Evolutionary conservation across 768 basidiomycete genomes (phyloP).

Genomic region (Ephemerocybe angulata): DNA sequence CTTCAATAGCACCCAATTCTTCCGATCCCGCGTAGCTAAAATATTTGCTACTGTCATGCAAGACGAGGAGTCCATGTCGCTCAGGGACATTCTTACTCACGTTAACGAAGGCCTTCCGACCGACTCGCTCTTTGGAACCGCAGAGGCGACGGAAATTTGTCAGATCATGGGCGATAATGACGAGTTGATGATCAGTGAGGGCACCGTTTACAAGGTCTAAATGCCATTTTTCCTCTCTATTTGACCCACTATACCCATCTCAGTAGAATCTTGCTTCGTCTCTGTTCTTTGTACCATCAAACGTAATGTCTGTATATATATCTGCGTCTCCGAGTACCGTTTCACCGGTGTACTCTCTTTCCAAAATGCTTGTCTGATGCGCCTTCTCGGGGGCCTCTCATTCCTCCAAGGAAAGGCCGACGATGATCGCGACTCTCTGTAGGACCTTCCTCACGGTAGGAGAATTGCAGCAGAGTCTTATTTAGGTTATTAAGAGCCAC

Average conservation of each 20-base stretch:
- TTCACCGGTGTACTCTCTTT: not conserved
- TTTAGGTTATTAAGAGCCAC: no score
- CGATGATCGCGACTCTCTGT: no score
- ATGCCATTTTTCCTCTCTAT: not conserved
- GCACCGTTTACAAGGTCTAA: conserved; percentile 81
- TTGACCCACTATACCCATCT: not conserved
- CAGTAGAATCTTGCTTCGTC: not conserved
- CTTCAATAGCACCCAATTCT: conserved; percentile 61
- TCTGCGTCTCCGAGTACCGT: not conserved
- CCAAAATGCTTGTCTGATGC: not conserved
- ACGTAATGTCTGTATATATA: not conserved
- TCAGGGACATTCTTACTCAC: conserved; percentile 63
- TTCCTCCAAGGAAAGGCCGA: no score
- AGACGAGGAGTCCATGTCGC: conserved; percentile 73
- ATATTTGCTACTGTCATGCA: conserved; percentile 65
- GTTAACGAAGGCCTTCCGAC: conserved; percentile 76
- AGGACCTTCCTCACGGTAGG: no score
- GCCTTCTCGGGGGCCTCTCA: not conserved
- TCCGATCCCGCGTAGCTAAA: conserved; percentile 73
- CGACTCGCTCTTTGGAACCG: conserved; percentile 69
- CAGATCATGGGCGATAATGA: conserved; percentile 73
- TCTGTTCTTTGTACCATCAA: not conserved
- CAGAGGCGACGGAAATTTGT: conserved; percentile 73
- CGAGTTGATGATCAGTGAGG: conserved; percentile 86
- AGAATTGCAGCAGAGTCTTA: no score